Base-by-base conservation (phyloP, 306 rosid genomes). In the Herpetospermum pedunculosum region DNA sequence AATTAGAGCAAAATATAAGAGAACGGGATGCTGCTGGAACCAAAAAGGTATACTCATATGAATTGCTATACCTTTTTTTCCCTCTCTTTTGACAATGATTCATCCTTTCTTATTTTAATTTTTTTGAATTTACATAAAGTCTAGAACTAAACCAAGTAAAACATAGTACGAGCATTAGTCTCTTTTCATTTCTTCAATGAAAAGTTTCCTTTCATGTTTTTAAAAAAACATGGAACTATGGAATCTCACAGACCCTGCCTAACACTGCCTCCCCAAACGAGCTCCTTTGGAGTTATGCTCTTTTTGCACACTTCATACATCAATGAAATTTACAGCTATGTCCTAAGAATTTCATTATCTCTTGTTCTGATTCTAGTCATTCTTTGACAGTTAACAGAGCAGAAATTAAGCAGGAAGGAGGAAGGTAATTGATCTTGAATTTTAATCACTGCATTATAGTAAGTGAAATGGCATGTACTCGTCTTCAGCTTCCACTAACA, bases 11-110 rank as follows among this genome's bases (percentile, higher is more conserved):
- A 67, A 89, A 89, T 78, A 14, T 94, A 76, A 88, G 87, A 81
- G 99, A 89, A 60, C 71, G 91, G 74, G 99, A 94, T 81, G 90
- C 91, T 43, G 89, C 87, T 11, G 84, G 85, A 62, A 89, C 97
- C 53, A 81, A 89, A 18, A 91, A 94, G 97, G 98, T 93, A 77
- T 75, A 49, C 78, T 70, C 41, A 48, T 30, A 13, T 76, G 4
- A 3, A 43, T 70, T 72, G 49, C 71, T 43, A 60, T 58, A 35
- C 47, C 16, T 72, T 52, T 18, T 34, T 18, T 40, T n/a, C 35
- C 18, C 49, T 19, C 11, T 50, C 44, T 64, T 8, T 25, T 13
- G 30, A 21, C 40, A 41, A 21, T 26, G 35, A 38, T 21, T 40
- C 52, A 67, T 21, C 48, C 2, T 37, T 63, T 63, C 15, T 58